Conservation (phyloP, 2,329 filamentous ascomycete genomes). For the Shiraia bambusicola region DNA sequence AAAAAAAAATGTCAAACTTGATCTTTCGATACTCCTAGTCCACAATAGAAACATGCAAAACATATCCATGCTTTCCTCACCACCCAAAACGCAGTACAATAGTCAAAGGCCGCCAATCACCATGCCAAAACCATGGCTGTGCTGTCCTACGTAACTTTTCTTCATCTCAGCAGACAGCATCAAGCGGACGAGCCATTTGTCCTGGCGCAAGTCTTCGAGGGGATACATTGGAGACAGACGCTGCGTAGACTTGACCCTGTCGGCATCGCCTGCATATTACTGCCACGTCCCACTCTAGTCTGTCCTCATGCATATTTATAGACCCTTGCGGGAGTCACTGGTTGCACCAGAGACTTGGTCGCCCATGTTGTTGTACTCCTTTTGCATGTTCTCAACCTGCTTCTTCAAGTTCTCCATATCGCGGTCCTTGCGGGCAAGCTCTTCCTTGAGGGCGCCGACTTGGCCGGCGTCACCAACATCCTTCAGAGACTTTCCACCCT, state of each 20-base stretch:
- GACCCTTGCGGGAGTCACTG: constrained; percentile 56
- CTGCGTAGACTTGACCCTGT: constrained; percentile 9
- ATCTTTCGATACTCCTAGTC: no score
- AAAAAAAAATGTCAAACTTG: no score
- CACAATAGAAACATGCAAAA: no score
- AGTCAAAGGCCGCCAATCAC: background rate
- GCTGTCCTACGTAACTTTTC: background rate
- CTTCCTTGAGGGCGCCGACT: constrained; percentile 66
- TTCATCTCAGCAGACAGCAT: background rate
- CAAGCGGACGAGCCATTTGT: constrained; percentile 1
- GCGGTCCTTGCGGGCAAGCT: constrained; percentile 71
- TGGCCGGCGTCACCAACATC: constrained; percentile 74
- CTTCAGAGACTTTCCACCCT: constrained; percentile 69
- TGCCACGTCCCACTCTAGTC: constrained; percentile 11
- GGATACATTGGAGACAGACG: constrained; percentile 9
- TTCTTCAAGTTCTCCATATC: constrained; percentile 90
- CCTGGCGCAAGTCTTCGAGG: constrained; percentile 5
- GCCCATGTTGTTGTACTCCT: constrained; percentile 82
- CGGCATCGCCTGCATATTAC: constrained; percentile 14
- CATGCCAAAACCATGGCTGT: background rate
- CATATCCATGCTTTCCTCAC: no score
- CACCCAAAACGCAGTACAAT: no score
- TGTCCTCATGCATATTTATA: constrained; percentile 27
- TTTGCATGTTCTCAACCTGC: constrained; percentile 79
- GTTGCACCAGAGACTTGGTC: constrained; percentile 64